A percentile compares a stretch with the other conserved stretches of the same genome.
These are phyloP conservation scores for Boletus vinaceobasis DNA, from an alignment of 768 basidiomycete genomes.

Conservation along the genomic window DNA sequence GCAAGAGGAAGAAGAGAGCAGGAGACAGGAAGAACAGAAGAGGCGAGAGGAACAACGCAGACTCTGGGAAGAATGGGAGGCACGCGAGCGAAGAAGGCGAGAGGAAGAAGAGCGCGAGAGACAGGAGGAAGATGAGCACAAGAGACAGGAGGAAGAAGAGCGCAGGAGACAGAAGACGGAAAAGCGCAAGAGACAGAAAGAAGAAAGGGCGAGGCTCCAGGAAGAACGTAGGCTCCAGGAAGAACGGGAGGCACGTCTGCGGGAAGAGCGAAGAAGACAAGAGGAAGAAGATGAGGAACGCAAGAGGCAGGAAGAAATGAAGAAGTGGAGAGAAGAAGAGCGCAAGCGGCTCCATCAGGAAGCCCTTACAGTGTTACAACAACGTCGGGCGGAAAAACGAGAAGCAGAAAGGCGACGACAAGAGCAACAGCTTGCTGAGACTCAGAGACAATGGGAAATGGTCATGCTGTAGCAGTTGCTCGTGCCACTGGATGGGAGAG, in stretches of 20 bases:
- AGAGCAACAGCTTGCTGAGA: not conserved
- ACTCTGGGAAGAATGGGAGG: too few species aligned
- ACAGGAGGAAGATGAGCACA: too few species aligned
- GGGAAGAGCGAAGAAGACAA: slow-evolving; percentile 26
- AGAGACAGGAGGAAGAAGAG: too few species aligned
- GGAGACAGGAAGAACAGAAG: too few species aligned
- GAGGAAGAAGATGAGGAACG: not conserved
- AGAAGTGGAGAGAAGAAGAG: not conserved
- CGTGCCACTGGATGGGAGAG: not conserved
- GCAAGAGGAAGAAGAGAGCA: too few species aligned
- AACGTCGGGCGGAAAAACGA: not conserved
- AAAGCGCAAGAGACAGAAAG: too few species aligned
- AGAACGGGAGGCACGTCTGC: slow-evolving; percentile 33
- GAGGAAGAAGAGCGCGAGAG: too few species aligned
- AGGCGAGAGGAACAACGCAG: too few species aligned
- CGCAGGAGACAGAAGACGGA: too few species aligned
- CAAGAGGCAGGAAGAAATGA: not conserved
- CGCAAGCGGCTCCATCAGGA: not conserved
- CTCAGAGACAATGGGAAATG: not conserved
- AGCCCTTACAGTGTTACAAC: not conserved
- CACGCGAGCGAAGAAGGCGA: too few species aligned
- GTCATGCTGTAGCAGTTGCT: not conserved
- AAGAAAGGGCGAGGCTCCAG: too few species aligned
- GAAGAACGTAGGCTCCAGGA: not conserved
- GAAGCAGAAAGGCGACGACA: slow-evolving; percentile 24